Conservation (phyloP, 1,284 basidiomycete species). For the Apiotrichum mycotoxinovorans region DNA sequence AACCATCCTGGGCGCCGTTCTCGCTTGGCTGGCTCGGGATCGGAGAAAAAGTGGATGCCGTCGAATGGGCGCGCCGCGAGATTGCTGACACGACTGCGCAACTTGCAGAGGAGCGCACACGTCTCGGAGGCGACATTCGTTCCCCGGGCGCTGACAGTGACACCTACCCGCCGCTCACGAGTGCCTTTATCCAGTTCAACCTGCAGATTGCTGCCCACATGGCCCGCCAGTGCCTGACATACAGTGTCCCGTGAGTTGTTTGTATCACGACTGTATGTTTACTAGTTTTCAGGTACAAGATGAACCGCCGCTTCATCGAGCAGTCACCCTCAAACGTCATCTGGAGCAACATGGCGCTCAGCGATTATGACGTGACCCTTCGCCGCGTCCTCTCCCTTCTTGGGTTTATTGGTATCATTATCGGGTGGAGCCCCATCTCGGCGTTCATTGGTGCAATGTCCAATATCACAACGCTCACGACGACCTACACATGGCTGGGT, state of each 20-base stretch:
- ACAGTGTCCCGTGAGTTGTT: constrained; percentile 60
- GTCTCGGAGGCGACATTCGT: constrained; percentile 51
- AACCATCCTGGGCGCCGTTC: constrained; percentile 59
- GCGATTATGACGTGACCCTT: constrained; percentile 71
- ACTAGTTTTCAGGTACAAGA: constrained; percentile 46
- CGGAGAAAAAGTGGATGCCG: constrained; percentile 77
- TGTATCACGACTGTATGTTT: not conserved
- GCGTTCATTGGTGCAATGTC: constrained; percentile 55
- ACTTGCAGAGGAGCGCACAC: constrained; percentile 42
- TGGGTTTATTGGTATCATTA: constrained; percentile 59
- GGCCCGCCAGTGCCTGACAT: constrained; percentile 66
- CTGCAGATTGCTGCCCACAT: constrained; percentile 65
- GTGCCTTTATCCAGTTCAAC: constrained; percentile 90
- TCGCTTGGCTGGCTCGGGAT: constrained; percentile 61
- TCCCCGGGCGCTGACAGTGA: constrained; percentile 39
- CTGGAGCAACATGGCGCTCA: constrained; percentile 60
- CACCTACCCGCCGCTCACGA: constrained; percentile 64
- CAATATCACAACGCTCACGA: constrained; percentile 53
- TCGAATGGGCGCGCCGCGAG: constrained; percentile 69
- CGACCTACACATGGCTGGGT: constrained; percentile 56
- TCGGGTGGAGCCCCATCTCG: constrained; percentile 63
- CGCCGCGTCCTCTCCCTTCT: constrained; percentile 54
- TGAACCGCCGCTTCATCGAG: constrained; percentile 65
- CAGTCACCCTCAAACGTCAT: constrained; percentile 69
- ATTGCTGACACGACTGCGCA: constrained; percentile 35